Percentiles rank a stretch among this genome's conserved stretches.
Conservation (phyloP, 495 filamentous ascomycete species). For the Darksidea phi region DNA sequence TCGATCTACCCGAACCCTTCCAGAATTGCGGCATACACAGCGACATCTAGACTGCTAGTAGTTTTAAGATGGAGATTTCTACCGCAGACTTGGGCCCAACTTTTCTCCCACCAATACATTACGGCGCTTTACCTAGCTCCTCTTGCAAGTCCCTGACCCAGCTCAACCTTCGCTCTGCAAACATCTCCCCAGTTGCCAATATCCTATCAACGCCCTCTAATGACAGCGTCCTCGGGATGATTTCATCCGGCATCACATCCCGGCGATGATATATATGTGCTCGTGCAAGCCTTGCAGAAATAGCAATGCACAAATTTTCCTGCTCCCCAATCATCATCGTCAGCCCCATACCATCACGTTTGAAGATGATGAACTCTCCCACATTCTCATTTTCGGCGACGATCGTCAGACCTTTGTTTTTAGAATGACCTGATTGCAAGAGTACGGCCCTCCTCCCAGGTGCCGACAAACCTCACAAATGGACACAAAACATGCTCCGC, state of each 20-base stretch:
- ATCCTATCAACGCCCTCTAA: constrained; percentile 8
- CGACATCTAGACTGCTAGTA: too few species aligned
- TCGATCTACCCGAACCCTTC: too few species aligned
- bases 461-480: constrained; percentile 21
- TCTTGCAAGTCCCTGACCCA: constrained; percentile 20
- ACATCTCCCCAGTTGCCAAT: constrained; percentile 19
- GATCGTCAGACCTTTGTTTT: constrained; percentile 11
- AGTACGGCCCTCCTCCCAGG: constrained; percentile 24
- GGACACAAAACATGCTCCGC: constrained; percentile 27
- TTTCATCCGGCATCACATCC: constrained; percentile 16
- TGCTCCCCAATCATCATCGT: background rate
- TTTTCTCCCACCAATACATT: too few species aligned
- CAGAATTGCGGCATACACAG: too few species aligned
- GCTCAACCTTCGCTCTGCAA: constrained; percentile 19
- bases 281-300: too few species aligned
- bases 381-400: constrained; percentile 6
- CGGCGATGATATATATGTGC: constrained; percentile 23
- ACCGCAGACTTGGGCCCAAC: too few species aligned
- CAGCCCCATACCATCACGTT: constrained; percentile 7
- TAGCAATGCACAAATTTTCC: constrained; percentile 5
- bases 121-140: background rate
- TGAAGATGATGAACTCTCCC: constrained; percentile 12
- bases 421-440: constrained; percentile 28
- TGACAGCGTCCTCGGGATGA: constrained; percentile 21
- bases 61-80: too few species aligned